phyloP scores from a whole-genome alignment of 1,139 yeast species.

The Geotrichum phurueaensis region DNA sequence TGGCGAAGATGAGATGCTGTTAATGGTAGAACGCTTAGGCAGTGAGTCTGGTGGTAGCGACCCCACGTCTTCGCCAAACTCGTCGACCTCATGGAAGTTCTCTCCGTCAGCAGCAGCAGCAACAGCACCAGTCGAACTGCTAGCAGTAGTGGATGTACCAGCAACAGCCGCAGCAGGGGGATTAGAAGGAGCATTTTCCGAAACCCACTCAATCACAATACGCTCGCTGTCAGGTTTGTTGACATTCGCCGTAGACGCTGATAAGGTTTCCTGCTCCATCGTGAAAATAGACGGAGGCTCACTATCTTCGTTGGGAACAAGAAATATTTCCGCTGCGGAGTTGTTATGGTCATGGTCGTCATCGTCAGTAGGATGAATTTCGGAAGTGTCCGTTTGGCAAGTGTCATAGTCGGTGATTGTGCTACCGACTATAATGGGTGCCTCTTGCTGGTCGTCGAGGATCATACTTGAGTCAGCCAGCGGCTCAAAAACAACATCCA shows the following conservation, averaged over 20 bases:
- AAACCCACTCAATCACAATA: background rate
- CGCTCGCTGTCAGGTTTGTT: background rate
- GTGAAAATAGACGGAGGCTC: background rate
- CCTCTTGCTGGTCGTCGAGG: constrained; percentile 17
- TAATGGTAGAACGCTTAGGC: background rate
- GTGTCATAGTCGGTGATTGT: constrained; percentile 1
- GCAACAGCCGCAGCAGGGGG: background rate
- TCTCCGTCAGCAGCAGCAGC: background rate
- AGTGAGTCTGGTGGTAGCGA: background rate
- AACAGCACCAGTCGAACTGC: background rate
- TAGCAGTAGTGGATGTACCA: background rate
- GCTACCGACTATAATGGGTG: background rate
- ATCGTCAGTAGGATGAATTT: background rate
- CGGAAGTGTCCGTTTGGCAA: background rate
- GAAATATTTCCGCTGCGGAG: background rate
- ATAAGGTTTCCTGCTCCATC: background rate
- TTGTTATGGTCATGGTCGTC: background rate
- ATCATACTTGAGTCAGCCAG: constrained; percentile 29
- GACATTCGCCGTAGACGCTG: background rate
- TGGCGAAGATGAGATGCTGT: constrained; percentile 9
- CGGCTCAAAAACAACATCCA: constrained; percentile 40
- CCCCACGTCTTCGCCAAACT: background rate
- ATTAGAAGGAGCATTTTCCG: background rate
- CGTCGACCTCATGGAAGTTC: background rate
- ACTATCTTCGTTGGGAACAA: background rate